These are phyloP conservation scores for Arachnopeziza araneosa DNA, from an alignment of 2,329 filamentous ascomycete species.

Conservation along the genomic window DNA sequence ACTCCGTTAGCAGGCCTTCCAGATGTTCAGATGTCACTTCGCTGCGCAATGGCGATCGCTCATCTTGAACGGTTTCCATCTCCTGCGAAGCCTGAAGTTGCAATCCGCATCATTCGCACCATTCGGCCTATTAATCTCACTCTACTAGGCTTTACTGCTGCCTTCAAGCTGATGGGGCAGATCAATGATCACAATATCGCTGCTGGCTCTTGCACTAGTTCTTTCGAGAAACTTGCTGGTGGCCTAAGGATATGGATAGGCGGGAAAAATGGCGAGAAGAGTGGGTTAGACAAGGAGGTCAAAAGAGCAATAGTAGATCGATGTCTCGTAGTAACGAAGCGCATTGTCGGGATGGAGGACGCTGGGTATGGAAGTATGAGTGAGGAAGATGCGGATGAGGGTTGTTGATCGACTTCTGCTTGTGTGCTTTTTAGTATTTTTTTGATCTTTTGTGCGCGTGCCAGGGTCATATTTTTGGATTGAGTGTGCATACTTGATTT, in stretches of 20 bases:
- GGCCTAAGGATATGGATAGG: slow-evolving; percentile 57
- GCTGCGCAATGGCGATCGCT: slow-evolving; percentile 56
- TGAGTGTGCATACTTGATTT: background rate
- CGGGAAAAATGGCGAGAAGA: slow-evolving; percentile 43
- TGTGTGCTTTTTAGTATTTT: background rate
- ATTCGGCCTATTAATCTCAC: slow-evolving; percentile 39
- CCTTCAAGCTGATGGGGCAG: slow-evolving; percentile 52
- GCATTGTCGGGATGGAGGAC: slow-evolving; percentile 55
- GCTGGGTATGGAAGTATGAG: slow-evolving; percentile 54
- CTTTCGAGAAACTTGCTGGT: slow-evolving; percentile 52
- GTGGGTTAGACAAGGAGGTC: slow-evolving; percentile 45
- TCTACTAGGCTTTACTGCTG: slow-evolving; percentile 54
- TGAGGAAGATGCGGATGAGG: slow-evolving; percentile 32
- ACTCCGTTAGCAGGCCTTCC: slow-evolving; percentile 39
- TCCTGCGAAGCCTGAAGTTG: slow-evolving; percentile 37
- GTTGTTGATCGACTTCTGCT: slow-evolving; percentile 20
- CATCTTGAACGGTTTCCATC: slow-evolving; percentile 45
- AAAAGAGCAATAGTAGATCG: slow-evolving; percentile 49
- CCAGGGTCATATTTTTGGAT: background rate
- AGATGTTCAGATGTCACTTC: slow-evolving; percentile 52
- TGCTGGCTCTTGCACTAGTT: slow-evolving; percentile 40
- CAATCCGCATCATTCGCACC: slow-evolving; percentile 43
- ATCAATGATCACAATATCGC: slow-evolving; percentile 44
- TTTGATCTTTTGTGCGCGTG: background rate
- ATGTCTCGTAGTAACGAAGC: slow-evolving; percentile 51